Evolutionary conservation across 2,329 filamentous ascomycete genomes (phyloP).

Genomic region (Ophiostoma quercus): DNA sequence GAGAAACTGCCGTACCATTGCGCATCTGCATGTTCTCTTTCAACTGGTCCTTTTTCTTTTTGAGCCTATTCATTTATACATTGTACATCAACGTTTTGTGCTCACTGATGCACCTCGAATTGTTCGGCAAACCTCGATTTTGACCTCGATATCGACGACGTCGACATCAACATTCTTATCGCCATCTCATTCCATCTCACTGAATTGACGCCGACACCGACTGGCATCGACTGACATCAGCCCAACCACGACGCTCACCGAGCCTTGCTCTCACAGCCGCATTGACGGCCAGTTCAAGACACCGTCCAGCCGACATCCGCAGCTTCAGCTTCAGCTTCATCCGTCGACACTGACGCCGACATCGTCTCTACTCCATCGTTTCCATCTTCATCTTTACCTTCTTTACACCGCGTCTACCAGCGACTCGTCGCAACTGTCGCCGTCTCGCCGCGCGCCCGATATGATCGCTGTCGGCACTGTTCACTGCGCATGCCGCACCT

Average conservation of each 20-base stretch:
- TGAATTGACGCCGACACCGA: not conserved
- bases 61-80: not conserved
- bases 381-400: not conserved
- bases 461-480: not conserved
- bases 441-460: not conserved
- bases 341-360: not conserved
- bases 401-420: not conserved
- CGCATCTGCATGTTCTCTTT: not conserved
- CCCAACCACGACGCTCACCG: not conserved
- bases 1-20: not conserved
- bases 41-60: not conserved
- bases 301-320: not conserved
- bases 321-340: not conserved
- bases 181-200: no score
- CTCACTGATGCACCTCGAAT: not conserved
- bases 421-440: not conserved
- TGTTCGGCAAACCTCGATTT: not conserved
- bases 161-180: not conserved
- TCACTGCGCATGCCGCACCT: slow-evolving; percentile 7
- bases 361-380: not conserved
- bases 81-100: not conserved
- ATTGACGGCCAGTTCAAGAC: not conserved
- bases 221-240: not conserved
- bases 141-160: not conserved
- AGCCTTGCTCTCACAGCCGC: not conserved